phyloP scores from a whole-genome alignment of 192 early-diverging fungal species.

The Podila clonocystis region DNA sequence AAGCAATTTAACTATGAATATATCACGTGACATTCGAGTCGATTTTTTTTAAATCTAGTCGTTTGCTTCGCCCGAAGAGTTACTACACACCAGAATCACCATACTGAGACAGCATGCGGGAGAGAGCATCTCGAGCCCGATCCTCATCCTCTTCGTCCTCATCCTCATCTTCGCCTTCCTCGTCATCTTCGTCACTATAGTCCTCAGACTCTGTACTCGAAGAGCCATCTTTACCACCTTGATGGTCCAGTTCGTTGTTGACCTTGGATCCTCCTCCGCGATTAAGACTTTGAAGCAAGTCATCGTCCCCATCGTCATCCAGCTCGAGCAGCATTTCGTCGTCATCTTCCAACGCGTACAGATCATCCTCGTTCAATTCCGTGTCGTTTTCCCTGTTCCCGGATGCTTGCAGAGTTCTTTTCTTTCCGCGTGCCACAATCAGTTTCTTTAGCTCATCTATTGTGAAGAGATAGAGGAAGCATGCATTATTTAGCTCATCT shows the following conservation, averaged over 20 bases:
- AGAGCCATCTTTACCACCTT: not conserved
- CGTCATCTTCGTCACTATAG: slow-evolving; percentile 6
- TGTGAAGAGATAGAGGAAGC: not conserved
- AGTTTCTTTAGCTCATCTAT: slow-evolving; percentile 20
- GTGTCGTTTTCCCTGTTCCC: not conserved
- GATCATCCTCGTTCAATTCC: not conserved
- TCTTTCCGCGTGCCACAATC: slow-evolving; percentile 10
- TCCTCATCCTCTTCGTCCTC: slow-evolving; percentile 18
- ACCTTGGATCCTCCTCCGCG: not conserved
- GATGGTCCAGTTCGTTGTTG: not conserved
- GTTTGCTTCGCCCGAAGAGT: too few relatives aligned
- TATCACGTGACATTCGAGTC: not conserved
- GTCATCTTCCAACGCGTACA: not conserved
- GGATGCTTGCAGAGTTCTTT: not conserved
- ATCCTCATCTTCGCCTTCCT: not conserved
- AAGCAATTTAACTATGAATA: not conserved
- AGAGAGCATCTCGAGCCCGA: slow-evolving; percentile 10
- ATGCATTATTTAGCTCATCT: not conserved
- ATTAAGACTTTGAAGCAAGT: not conserved
- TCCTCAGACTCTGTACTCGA: not conserved
- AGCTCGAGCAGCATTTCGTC: slow-evolving; percentile 1
- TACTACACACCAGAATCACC: not conserved
- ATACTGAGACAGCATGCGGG: slow-evolving; percentile 13
- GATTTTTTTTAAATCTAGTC: too few relatives aligned
- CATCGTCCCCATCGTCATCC: not conserved